phyloP scores from a whole-genome alignment of 2,329 filamentous ascomycete species.

The Fusarium xyrophilum region DNA sequence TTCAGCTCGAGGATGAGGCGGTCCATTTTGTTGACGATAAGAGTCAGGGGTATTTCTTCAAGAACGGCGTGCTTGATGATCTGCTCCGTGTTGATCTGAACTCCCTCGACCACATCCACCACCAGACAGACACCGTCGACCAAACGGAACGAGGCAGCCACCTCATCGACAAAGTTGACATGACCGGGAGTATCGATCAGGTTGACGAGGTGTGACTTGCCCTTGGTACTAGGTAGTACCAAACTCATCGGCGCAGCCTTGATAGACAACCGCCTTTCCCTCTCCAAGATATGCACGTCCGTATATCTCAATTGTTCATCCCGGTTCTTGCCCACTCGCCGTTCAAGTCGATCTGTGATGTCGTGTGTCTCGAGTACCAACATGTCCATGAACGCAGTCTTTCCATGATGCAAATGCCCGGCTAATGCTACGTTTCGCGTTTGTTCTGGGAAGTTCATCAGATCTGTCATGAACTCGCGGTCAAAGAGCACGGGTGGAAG shows the following conservation, averaged over 20 bases:
- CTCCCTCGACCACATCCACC: conserved; percentile 97
- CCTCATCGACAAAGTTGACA: conserved; percentile 98
- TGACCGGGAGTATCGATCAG: conserved; percentile 96
- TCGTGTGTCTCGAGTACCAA: conserved; percentile 95
- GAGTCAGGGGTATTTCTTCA: conserved; percentile 84
- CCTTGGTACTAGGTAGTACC: conserved; percentile 84
- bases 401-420: conserved; percentile 95
- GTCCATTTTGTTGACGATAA: conserved; percentile 98
- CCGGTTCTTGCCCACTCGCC: conserved; percentile 78
- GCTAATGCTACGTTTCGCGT: conserved; percentile 91
- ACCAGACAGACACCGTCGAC: conserved; percentile 92
- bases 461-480: conserved; percentile 89
- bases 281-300: conserved; percentile 86
- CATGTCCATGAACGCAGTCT: conserved; percentile 99
- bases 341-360: conserved; percentile 78
- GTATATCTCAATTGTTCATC: conserved; percentile 96
- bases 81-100: conserved; percentile 97
- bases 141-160: conserved; percentile 84
- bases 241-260: conserved; percentile 95
- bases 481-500: conserved; percentile 88
- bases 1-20: conserved; percentile 92
- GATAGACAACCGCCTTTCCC: conserved; percentile 87
- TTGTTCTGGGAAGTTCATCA: conserved; percentile 96
- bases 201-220: conserved; percentile 95
- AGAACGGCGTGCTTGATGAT: conserved; percentile 95